Base-by-base conservation (phyloP, 306 rosid genomes). In the Citrullus colocynthis region DNA sequence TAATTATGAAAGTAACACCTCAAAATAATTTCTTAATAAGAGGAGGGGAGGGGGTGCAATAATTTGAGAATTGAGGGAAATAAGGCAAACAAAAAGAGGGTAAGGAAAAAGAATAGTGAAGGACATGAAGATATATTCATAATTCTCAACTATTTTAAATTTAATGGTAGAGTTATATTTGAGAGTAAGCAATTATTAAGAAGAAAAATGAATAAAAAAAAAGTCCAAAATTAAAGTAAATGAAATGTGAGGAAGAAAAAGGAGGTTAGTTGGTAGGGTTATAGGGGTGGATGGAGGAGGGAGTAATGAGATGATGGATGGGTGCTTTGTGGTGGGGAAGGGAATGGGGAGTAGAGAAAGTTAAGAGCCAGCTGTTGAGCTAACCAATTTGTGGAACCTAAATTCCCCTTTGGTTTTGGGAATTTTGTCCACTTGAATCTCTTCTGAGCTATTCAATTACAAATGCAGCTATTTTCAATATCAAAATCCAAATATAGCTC, bases 381-480 rank as follows among this genome's bases (percentile, higher is more conserved):
- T 39, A 60, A 58, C 41, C 54, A 41, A 13, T 76, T 5, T 76
- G 70, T 76, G 79, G 79, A 76, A 10, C 21, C 51, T 54, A 76
- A 57, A 36, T 76, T 37, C 41, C 42, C 66, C 70, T 76, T 37
- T 11, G 21, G 41, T 36, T 18, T 6, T 6, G 52, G 41, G 54
- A 76, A 72, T 72, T 57, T 42, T 39, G 34, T 58, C 55, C 56
- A 36, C 39, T 57, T 20, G 39, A 20, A 36, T 64, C 48, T 76
- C 62, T 57, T 75, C 57, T 57, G 0, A 54, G n/a, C 66, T 60
- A 48, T 48, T 5, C 54, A 48, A 48, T 3, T 48, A 48, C 54
- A 48, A 24, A 48, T 3, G 17, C 5, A 48, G 0, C 17, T 48
- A 3, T 48, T 48, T 2, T 13, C 13, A 48, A 36, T 36, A 36